Percentiles rank a stretch among this genome's conserved stretches.
These are phyloP conservation scores for Saraca asoca DNA, from an alignment of 331 rosid genomes.

Conservation along the genomic window DNA sequence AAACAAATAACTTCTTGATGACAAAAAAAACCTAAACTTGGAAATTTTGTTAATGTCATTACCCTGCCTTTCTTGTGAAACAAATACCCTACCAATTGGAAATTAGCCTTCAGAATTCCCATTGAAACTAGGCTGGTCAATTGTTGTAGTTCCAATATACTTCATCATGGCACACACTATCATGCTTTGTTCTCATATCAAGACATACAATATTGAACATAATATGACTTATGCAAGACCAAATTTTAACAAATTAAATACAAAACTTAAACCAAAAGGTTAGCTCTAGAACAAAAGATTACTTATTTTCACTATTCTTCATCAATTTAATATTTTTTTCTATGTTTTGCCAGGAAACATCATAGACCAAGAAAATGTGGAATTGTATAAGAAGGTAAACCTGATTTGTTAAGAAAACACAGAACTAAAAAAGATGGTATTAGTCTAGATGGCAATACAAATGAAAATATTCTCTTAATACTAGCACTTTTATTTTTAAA, in stretches of 20 bases:
- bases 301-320: conserved; percentile 25
- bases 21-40: too few species aligned
- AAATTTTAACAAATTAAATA: conserved; percentile 79
- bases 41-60: too few species aligned
- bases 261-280: conserved; percentile 85
- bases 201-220: conserved; percentile 25
- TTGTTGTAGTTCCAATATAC: background rate
- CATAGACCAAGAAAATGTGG: conserved; percentile 74
- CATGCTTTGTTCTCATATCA: background rate
- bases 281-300: conserved; percentile 38
- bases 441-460: conserved; percentile 28
- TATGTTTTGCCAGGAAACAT: conserved; percentile 63
- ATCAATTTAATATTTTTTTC: conserved; percentile 5
- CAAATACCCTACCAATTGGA: conserved; percentile 72
- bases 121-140: conserved; percentile 3
- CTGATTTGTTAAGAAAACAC: conserved; percentile 61
- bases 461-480: conserved; percentile 28
- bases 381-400: conserved; percentile 74
- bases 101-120: conserved; percentile 52
- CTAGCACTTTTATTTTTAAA: conserved; percentile 23
- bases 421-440: conserved; percentile 63
- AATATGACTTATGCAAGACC: conserved; percentile 62
- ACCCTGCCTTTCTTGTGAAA: conserved; percentile 43
- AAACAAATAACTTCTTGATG: too few species aligned
- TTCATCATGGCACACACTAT: background rate